Base-by-base conservation (phyloP, 176 grass and related monocot species). In the Guadua angustifolia region DNA sequence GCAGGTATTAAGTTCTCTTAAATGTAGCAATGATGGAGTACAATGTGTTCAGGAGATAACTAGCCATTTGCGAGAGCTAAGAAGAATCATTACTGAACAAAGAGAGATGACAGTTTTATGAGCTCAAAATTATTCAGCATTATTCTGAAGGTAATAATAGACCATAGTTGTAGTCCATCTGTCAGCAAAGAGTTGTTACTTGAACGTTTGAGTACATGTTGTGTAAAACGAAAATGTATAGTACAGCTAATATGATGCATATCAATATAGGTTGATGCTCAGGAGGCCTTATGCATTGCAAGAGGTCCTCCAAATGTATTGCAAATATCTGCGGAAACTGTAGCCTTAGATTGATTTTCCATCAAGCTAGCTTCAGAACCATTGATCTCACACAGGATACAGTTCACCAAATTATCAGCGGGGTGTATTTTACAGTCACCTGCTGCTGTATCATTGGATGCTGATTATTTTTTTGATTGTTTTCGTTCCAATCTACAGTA, bases 31-130 rank as follows among this genome's bases (percentile, higher is more conserved):
- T 79, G 83, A 87, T 69, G 89, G 78, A 1, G 73, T 85, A 65
- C 82, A 89, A 39, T 89, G 49, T 81, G 47, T 94, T 65, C 74
- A 82, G 33, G 92, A 94, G 85, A 94, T 94, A 86, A 87, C 53
- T 62, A 78, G 68, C 64, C 87, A 94, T 50, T 79, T 94, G 59
- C 58, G 86, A 86, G 92, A 89, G 53, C 25, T 94, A 61, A 75
- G 79, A 66, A 91, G 79, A 88, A 88, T 88, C 25, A 53, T 57
- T 64, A 80, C 80, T 44, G 81, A 85, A 45, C 69, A 82, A 78
- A 88, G 86, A 77, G 79, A 84, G 16, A 83, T 24, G 63, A 10
- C 79, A 74, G 68, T 39, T 75, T 38, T 74, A 74, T 80, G 60
- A 70, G 22, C 74, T 81, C 51, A 42, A 63, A 73, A 39, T 63